Conservation (phyloP, 2,329 filamentous ascomycete species). For the Myriosclerotinia scirpicola region DNA sequence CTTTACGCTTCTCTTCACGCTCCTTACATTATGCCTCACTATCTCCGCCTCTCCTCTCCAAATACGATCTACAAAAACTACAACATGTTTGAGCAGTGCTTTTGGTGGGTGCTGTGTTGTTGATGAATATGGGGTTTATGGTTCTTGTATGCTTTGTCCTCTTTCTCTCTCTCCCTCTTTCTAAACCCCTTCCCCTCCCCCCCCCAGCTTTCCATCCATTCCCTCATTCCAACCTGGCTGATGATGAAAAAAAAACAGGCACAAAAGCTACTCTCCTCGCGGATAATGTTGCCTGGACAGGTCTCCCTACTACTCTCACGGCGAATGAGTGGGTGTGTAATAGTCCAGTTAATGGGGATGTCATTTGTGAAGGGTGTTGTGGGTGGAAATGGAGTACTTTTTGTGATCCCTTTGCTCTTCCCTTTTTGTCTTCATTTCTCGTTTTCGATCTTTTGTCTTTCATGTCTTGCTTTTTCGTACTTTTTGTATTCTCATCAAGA, state of each 20-base stretch:
- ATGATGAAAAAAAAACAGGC: too few relatives aligned
- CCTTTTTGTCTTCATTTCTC: not conserved
- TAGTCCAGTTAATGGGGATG: not conserved
- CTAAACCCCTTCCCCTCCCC: not conserved
- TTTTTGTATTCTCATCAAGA: too few relatives aligned
- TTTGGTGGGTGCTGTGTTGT: conserved; percentile 16
- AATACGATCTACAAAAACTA: conserved; percentile 10
- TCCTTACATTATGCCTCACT: not conserved
- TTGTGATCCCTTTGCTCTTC: not conserved
- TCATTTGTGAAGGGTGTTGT: not conserved
- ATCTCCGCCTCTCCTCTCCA: not conserved
- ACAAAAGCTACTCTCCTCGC: conserved; percentile 15
- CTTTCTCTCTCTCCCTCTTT: not conserved
- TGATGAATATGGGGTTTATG: not conserved
- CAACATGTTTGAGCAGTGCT: conserved; percentile 23
- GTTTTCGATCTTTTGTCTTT: not conserved
- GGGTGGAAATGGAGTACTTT: not conserved
- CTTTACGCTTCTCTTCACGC: too few relatives aligned
- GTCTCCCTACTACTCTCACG: not conserved
- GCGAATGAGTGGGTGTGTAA: conserved; percentile 19
- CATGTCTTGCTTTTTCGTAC: not conserved
- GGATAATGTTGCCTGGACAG: not conserved
- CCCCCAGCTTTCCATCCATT: not conserved
- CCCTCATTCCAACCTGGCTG: too few relatives aligned
- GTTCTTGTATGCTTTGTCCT: not conserved